Evolutionary conservation across 1,284 basidiomycete species (phyloP).

Genomic region (Apiotrichum gracile): DNA sequence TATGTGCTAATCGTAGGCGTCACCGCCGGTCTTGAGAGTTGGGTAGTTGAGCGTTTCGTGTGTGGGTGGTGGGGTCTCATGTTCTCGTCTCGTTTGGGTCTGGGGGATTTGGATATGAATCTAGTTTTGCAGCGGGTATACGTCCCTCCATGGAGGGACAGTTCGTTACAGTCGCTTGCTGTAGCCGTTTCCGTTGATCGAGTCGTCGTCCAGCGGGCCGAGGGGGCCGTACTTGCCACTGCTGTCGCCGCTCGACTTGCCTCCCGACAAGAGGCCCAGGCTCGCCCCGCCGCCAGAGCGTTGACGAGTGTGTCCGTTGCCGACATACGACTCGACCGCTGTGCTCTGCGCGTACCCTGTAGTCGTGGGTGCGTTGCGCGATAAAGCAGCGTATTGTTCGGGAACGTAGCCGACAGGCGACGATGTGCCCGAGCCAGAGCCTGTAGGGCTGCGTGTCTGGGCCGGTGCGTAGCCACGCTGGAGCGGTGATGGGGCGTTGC

Average conservation of each 20-base stretch:
- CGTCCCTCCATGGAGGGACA: no score
- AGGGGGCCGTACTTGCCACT: constrained; percentile 33
- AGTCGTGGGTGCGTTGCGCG: not conserved
- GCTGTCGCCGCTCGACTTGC: constrained; percentile 5
- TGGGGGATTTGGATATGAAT: not conserved
- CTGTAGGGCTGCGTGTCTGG: not conserved
- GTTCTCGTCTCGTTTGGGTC: not conserved
- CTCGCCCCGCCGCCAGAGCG: constrained; percentile 27
- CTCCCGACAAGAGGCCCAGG: no score
- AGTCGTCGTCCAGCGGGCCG: constrained; percentile 35
- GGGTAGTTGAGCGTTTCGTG: not conserved
- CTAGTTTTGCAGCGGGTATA: no score
- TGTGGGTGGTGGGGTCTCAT: not conserved
- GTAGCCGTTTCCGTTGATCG: constrained; percentile 1
- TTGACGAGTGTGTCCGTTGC: constrained; percentile 40
- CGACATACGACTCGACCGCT: not conserved
- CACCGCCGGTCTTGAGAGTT: not conserved
- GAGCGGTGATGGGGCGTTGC: constrained; percentile 25
- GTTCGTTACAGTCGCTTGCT: not conserved
- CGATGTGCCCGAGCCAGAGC: not conserved
- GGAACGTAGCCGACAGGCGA: constrained; percentile 1
- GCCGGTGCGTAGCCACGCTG: constrained; percentile 12
- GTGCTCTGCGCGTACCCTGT: not conserved
- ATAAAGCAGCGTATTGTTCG: constrained; percentile 2
- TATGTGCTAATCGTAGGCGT: constrained; percentile 1